Evolutionary conservation across 2,329 filamentous ascomycete genomes (phyloP), one percentile per base, ranked within the genome.

Genomic region (Tricladium varicosporioides): DNA sequence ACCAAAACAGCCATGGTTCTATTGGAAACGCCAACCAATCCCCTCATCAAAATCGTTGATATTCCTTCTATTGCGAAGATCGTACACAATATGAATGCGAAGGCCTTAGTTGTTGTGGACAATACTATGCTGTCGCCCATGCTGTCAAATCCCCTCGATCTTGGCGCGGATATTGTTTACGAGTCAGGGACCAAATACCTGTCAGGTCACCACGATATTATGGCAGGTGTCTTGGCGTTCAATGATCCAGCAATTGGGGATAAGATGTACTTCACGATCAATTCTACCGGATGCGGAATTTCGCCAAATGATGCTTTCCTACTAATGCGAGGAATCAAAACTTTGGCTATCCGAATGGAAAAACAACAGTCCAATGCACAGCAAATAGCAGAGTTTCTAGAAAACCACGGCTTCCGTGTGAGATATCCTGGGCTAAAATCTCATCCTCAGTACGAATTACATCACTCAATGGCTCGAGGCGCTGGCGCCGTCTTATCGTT

Each of bases 71-170:
- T 99, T 65, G 85, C 94, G 13, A 79, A 81, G 42, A 77, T 87
- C 16, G 84, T 89, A 0, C 94, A 97, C 72, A 84, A 87, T 40
- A 83, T 83, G 50, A 96, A 94, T 73, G 78, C 87, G 7, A 84
- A 83, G 60, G 89, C 91, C 22, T 78, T 97, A 43, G 92, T 99
- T 14, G 86, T 92, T 1, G 94, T 97, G 22, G 94, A 99, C 75
- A 99, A 99, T 78, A 99, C 94, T 57, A 99, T 99, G 94, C 86
- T 99, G 64, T 97, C 92, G 1, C 94, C 94, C 10, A 87, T 97
- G 78, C 85, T 99, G 7, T 87, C 87, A 69, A 97, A 96, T 75
- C 94, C 94, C 5, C 84, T 99, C 15, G 93, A 97, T 60, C 81
- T 97, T 27, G 94, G 95, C 56, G 92, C 93, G 14, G 94, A 99